These are phyloP conservation scores for Jackrogersella multiformis DNA, from an alignment of 495 filamentous ascomycete species.

Conservation along the genomic window DNA sequence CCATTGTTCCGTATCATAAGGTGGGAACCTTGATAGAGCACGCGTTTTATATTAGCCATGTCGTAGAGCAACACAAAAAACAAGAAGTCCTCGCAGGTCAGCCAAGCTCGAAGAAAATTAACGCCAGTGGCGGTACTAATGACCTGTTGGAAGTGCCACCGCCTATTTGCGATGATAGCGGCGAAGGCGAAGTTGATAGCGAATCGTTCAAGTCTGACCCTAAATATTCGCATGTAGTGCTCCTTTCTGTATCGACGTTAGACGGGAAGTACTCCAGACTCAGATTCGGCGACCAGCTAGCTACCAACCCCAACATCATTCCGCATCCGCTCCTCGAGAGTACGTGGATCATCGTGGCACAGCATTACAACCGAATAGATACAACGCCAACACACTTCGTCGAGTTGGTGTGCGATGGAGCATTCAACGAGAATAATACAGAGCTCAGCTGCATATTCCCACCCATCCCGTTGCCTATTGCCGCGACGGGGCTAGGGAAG, in stretches of 20 bases:
- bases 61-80: background rate
- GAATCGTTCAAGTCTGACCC: background rate
- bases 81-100: background rate
- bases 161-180: background rate
- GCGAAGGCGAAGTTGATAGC: background rate
- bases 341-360: constrained; percentile 60
- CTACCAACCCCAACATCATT: constrained; percentile 64
- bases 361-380: constrained; percentile 41
- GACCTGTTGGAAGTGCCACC: background rate
- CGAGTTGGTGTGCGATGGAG: constrained; percentile 59
- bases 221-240: constrained; percentile 42
- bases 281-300: constrained; percentile 48
- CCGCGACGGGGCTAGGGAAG: constrained; percentile 51
- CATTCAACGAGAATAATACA: constrained; percentile 47
- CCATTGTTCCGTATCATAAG: constrained; percentile 11
- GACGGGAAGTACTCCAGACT: constrained; percentile 56
- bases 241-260: constrained; percentile 55
- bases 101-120: background rate
- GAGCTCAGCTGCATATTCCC: constrained; percentile 52
- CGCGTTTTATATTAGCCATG: background rate
- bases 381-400: constrained; percentile 37
- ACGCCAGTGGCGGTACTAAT: background rate
- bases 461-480: constrained; percentile 52
- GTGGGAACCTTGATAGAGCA: background rate
- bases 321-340: constrained; percentile 56